Percentiles rank a stretch among this genome's conserved stretches.
Evolutionary conservation across 345 rosid genomes (phyloP).

Genomic region (Rhodamnia rubescens): DNA sequence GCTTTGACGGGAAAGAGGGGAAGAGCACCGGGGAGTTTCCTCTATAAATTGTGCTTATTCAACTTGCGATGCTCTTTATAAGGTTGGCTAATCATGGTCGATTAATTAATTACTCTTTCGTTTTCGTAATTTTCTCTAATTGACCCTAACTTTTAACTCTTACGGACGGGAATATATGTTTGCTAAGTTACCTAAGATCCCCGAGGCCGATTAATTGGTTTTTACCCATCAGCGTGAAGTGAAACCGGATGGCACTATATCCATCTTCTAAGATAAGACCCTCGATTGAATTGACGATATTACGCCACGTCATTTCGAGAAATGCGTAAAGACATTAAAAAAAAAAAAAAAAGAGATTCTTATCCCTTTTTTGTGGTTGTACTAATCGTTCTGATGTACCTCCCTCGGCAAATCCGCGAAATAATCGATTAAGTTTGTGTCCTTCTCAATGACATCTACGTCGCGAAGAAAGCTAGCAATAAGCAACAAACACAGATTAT

Average conservation of each 20-base stretch:
- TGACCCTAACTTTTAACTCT: neutral
- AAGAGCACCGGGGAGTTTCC: neutral
- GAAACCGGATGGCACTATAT: neutral
- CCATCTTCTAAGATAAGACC: neutral
- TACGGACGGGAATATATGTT: too few species aligned
- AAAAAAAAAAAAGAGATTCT: neutral
- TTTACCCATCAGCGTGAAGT: neutral
- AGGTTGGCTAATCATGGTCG: neutral
- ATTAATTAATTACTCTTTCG: too few species aligned
- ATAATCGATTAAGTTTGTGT: neutral
- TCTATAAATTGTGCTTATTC: neutral
- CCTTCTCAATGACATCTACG: too few species aligned
- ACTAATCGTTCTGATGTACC: neutral
- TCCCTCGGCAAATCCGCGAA: neutral
- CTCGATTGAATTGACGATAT: neutral
- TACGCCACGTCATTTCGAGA: neutral
- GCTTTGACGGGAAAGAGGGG: neutral
- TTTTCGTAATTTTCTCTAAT: neutral
- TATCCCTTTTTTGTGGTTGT: neutral
- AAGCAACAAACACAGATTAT: too few species aligned
- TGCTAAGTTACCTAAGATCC: too few species aligned
- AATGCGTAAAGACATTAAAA: too few species aligned
- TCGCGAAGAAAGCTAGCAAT: too few species aligned
- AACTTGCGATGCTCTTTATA: neutral
- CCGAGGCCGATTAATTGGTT: neutral